Base-by-base conservation (phyloP, 108 stramenopile species). In the Nitzschia sp. region DNA sequence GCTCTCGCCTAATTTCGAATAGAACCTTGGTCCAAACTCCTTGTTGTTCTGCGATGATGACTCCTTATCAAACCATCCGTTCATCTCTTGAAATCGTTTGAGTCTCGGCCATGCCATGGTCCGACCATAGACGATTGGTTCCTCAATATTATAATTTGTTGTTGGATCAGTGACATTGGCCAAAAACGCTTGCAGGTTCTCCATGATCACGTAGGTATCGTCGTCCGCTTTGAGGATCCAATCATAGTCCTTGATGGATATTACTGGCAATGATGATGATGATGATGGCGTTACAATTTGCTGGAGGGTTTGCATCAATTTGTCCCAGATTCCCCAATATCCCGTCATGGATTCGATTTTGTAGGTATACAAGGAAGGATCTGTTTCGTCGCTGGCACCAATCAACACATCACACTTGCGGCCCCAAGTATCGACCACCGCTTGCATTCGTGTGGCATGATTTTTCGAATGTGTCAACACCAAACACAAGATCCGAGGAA, bases 161-260 rank as follows among this genome's bases (percentile, higher is more conserved):
- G 13, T 6, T 23, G 57, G 13, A 3, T 25, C 16, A 8, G 64
- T 31, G 30, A 33, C 11, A 21, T 50, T 50, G 30, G 53, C 48
- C 25, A 71, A 34, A 46, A 65, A 71, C 19, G 70, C 29, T n/a
- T 36, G 29, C 30, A 64, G 30, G 30, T 64, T 64, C 30, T 64
- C 63, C 63, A 64, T 64, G 22, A 64, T 64, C 16, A 64, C 28
- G 25, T 52, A 64, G 48, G 63, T 64, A 25, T 64, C 63, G n/a
- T 64, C 63, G n/a, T 64, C 63, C 16, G 63, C 63, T 26, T 64
- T 64, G 63, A 64, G 46, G 6, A 64, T 52, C 63, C 63, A 64
- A 30, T 64, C 63, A 64, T 32, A 64, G 11, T 64, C 26, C 22
- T 62, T 2, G 25, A 27, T 27, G 3, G 25, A 15, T 26, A 41